Conservation (phyloP, 2,329 filamentous ascomycete genomes). For the Fusarium sp. region DNA sequence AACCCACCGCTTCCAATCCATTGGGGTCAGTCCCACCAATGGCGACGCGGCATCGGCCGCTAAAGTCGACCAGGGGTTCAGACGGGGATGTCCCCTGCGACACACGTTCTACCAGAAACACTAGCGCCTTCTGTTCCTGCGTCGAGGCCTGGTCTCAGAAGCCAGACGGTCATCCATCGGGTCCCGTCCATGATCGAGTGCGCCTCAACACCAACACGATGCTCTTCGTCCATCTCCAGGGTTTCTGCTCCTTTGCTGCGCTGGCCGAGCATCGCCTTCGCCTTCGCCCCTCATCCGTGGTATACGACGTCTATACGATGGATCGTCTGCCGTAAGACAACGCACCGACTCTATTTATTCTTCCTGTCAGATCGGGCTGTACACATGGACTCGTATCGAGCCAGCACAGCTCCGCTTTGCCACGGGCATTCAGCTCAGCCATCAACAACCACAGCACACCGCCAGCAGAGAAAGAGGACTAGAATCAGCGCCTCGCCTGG, state of each 20-base stretch:
- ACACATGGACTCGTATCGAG: conserved; percentile 4
- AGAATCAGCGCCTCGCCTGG: neutral
- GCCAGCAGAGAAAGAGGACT: neutral
- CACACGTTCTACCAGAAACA: conserved; percentile 48
- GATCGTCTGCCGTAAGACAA: neutral
- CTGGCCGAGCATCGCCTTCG: neutral
- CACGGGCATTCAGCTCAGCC: conserved; percentile 3
- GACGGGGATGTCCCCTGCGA: conserved; percentile 20
- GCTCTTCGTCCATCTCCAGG: conserved; percentile 1
- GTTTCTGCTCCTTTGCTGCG: conserved; percentile 20
- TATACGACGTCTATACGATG: neutral
- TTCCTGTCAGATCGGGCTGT: conserved; percentile 3
- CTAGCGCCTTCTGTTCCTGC: conserved; percentile 51
- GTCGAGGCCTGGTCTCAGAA: conserved; percentile 28
- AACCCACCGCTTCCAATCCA: conserved; percentile 22
- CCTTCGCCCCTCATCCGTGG: neutral
- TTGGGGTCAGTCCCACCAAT: conserved; percentile 29
- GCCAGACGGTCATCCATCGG: neutral
- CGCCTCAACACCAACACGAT: conserved; percentile 22
- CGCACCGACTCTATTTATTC: conserved; percentile 3
- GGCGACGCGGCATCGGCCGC: neutral
- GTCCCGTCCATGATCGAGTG: neutral
- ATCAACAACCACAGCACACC: neutral
- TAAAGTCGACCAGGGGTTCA: conserved; percentile 7
- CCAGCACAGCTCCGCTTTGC: conserved; percentile 6